These are phyloP conservation scores for Suhomyces bokatorum DNA, from an alignment of 1,139 yeast genomes.

Conservation along the genomic window DNA sequence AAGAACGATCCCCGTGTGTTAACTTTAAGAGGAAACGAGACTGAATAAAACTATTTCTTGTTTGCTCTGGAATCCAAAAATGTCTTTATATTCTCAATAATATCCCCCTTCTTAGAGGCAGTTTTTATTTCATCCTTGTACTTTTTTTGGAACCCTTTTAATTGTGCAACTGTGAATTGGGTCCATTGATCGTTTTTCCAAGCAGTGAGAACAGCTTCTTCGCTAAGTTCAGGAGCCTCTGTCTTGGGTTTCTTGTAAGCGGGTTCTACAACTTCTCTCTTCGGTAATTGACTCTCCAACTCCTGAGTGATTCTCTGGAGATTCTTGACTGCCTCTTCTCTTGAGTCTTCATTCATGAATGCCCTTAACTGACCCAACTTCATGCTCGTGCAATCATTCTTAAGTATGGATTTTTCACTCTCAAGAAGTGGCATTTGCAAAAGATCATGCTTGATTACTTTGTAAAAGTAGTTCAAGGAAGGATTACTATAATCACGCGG, in stretches of 20 bases:
- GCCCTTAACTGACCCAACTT: slow-evolving; percentile 17
- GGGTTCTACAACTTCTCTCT: slow-evolving; percentile 15
- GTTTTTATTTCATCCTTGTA: slow-evolving; percentile 34
- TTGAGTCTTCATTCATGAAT: slow-evolving; percentile 9
- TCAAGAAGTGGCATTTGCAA: slow-evolving; percentile 57
- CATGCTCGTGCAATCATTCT: slow-evolving; percentile 21
- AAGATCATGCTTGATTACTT: slow-evolving; percentile 63
- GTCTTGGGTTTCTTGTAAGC: slow-evolving; percentile 21
- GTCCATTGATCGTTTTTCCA: slow-evolving; percentile 40
- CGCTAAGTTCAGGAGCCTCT: slow-evolving; percentile 28
- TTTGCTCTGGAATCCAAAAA: slow-evolving; percentile 18
- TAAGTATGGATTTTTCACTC: slow-evolving; percentile 23
- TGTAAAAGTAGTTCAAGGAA: slow-evolving; percentile 63
- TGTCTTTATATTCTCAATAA: slow-evolving; percentile 40
- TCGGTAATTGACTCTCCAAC: slow-evolving; percentile 13
- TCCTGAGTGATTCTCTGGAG: slow-evolving; percentile 19
- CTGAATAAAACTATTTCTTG: background rate
- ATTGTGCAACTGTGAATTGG: slow-evolving; percentile 41
- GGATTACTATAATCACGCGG: slow-evolving; percentile 70
- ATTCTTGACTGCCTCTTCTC: slow-evolving; percentile 13
- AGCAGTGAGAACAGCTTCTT: slow-evolving; percentile 36
- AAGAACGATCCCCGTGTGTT: too few relatives aligned
- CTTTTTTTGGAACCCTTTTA: slow-evolving; percentile 36
- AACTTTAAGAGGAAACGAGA: too few relatives aligned
- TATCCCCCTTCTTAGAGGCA: slow-evolving; percentile 43